Conservation (phyloP, 2,329 filamentous ascomycete species). For the Alternaria conjuncta region DNA sequence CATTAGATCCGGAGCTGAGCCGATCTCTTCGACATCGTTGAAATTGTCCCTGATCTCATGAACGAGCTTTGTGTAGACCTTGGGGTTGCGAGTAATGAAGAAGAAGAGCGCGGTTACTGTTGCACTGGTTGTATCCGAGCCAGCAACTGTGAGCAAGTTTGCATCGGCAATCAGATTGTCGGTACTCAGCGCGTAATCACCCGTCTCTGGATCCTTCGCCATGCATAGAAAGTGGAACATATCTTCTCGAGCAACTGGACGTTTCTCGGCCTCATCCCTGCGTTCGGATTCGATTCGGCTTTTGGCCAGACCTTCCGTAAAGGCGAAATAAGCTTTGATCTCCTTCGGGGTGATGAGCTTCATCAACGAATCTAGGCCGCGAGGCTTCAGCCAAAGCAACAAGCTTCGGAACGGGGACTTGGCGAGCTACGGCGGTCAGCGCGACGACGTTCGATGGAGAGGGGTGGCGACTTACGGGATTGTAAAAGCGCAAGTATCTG, state of each 20-base stretch:
- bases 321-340: conserved; percentile 11
- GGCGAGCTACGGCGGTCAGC: conserved; percentile 4
- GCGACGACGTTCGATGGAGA: background rate
- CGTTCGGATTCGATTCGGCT: conserved; percentile 2
- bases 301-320: conserved; percentile 6
- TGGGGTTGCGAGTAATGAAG: conserved; percentile 15
- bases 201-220: conserved; percentile 50
- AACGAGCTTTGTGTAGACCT: conserved; percentile 14
- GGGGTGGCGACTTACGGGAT: conserved; percentile 4
- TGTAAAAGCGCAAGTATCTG: conserved; percentile 11
- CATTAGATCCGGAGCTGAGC: conserved; percentile 1
- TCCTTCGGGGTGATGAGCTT: conserved; percentile 4
- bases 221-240: conserved; percentile 50
- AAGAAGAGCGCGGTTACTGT: conserved; percentile 16
- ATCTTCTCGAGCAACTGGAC: conserved; percentile 30
- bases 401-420: conserved; percentile 12
- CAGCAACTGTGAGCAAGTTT: conserved; percentile 20
- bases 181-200: conserved; percentile 35
- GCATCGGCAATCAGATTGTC: conserved; percentile 44
- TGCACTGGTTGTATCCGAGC: conserved; percentile 19
- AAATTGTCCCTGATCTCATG: conserved; percentile 21
- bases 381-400: conserved; percentile 20
- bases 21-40: conserved; percentile 11
- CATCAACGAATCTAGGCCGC: conserved; percentile 13
- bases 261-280: conserved; percentile 3